Evolutionary conservation across 2,329 filamentous ascomycete species (phyloP).

Genomic region (Microsporum canis): DNA sequence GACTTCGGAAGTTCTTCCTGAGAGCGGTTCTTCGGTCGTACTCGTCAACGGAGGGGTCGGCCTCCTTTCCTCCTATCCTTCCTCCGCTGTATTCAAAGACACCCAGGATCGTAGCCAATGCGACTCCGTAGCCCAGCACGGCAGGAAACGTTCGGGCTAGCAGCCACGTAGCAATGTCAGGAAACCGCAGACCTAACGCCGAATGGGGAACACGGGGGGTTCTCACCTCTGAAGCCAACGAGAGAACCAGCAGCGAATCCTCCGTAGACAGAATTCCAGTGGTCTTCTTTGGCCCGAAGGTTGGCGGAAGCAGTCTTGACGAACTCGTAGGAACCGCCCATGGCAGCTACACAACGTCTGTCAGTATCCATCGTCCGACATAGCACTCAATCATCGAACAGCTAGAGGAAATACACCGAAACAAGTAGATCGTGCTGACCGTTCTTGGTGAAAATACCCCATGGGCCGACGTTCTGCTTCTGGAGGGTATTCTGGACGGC

Average conservation of each 20-base stretch:
- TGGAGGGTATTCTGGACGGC: conserved; percentile 78
- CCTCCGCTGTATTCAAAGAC: conserved; percentile 59
- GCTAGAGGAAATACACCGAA: conserved; percentile 44
- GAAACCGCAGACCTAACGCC: neutral
- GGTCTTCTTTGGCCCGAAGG: conserved; percentile 72
- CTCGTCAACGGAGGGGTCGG: conserved; percentile 54
- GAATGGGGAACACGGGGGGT: no score
- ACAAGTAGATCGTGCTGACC: conserved; percentile 59
- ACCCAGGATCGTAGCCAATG: conserved; percentile 47
- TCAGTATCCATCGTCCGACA: neutral
- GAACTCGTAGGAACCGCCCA: conserved; percentile 69
- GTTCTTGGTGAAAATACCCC: conserved; percentile 70
- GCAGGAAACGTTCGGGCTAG: conserved; percentile 56
- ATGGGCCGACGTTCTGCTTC: conserved; percentile 67
- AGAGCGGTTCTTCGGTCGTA: conserved; percentile 64
- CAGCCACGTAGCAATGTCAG: neutral
- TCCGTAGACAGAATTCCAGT: conserved; percentile 60
- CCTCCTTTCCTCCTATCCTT: conserved; percentile 44
- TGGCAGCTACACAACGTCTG: conserved; percentile 44
- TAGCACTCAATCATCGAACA: neutral
- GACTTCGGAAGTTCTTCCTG: conserved; percentile 61
- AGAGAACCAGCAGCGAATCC: conserved; percentile 66
- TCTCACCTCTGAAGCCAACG: conserved; percentile 59
- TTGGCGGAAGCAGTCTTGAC: conserved; percentile 66
- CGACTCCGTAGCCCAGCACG: conserved; percentile 56